Evolutionary conservation across 768 basidiomycete species (phyloP).

Genomic region (Pleurotus giganteus): DNA sequence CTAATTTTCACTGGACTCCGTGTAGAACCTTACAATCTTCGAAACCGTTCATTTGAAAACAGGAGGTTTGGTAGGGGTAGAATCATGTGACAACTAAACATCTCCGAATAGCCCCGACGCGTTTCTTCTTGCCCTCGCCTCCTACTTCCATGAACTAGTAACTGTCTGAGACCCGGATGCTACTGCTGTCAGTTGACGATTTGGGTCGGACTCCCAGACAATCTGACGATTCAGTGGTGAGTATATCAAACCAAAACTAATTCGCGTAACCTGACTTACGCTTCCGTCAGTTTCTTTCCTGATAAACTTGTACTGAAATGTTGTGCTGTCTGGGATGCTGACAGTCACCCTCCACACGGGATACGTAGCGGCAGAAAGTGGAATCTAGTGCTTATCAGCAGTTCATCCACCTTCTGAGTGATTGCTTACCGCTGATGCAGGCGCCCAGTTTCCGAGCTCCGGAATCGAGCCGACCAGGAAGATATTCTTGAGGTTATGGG

Average conservation of each 20-base stretch:
- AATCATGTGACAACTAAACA: not conserved
- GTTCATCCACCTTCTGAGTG: not conserved
- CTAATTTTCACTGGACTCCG: too few relatives aligned
- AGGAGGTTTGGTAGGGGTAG: too few relatives aligned
- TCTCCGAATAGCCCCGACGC: not conserved
- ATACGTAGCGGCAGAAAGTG: conserved; percentile 49
- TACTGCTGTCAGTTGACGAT: conserved; percentile 44
- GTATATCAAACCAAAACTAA: conserved; percentile 13
- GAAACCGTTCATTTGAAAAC: too few relatives aligned
- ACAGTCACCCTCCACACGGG: conserved; percentile 55
- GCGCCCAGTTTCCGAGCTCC: conserved; percentile 52
- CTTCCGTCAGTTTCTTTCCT: conserved; percentile 50
- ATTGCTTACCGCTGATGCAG: conserved; percentile 41
- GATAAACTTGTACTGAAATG: conserved; percentile 62
- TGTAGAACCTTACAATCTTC: too few relatives aligned
- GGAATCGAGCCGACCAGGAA: conserved; percentile 57
- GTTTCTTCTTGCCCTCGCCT: not conserved
- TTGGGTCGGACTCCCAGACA: conserved; percentile 63
- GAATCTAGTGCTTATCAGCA: conserved; percentile 33
- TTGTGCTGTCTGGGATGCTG: conserved; percentile 44
- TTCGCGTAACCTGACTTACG: conserved; percentile 28
- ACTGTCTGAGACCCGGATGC: conserved; percentile 39
- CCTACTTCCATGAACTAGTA: conserved; percentile 38
- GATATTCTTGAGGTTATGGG: conserved; percentile 43
- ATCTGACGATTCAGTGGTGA: conserved; percentile 30